Evolutionary conservation across 371 early-diverging fungal genomes (phyloP).

Genomic region (Saksenaea oblongispora): DNA sequence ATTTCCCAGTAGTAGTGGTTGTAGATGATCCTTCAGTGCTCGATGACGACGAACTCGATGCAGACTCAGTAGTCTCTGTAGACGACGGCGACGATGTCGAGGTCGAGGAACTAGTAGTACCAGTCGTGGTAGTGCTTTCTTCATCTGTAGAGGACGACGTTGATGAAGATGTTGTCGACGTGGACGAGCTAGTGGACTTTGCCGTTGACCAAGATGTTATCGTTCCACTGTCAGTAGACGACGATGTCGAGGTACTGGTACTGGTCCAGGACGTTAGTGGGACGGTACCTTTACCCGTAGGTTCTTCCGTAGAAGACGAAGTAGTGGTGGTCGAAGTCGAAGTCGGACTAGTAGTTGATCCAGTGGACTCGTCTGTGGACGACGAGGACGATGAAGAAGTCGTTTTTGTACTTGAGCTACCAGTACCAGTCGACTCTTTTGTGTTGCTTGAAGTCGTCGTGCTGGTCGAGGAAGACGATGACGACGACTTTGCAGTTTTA

Average conservation of each 20-base stretch:
- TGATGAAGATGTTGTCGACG: background rate
- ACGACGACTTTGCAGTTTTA: background rate
- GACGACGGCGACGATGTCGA: background rate
- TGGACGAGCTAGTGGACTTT: background rate
- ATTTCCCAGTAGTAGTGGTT: background rate
- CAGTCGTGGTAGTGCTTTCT: constrained; percentile 6
- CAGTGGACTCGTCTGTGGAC: no score
- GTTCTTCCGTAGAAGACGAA: no score
- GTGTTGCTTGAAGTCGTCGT: no score
- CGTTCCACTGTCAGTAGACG: background rate
- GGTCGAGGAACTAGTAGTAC: constrained; percentile 1
- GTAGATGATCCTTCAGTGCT: background rate
- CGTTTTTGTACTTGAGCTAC: no score
- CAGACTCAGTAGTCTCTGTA: background rate
- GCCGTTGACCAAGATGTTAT: background rate
- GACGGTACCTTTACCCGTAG: no score
- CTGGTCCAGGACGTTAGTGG: no score
- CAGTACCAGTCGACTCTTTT: no score
- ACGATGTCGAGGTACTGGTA: no score
- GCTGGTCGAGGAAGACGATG: no score
- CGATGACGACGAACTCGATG: background rate
- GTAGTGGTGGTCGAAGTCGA: no score
- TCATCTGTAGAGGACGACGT: background rate
- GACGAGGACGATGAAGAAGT: no score
- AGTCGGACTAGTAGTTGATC: no score